A percentile compares a stretch with the other conserved stretches of the same genome.
Evolutionary conservation across 2,329 filamentous ascomycete species (phyloP).

Genomic region (Cytospora leucostoma): DNA sequence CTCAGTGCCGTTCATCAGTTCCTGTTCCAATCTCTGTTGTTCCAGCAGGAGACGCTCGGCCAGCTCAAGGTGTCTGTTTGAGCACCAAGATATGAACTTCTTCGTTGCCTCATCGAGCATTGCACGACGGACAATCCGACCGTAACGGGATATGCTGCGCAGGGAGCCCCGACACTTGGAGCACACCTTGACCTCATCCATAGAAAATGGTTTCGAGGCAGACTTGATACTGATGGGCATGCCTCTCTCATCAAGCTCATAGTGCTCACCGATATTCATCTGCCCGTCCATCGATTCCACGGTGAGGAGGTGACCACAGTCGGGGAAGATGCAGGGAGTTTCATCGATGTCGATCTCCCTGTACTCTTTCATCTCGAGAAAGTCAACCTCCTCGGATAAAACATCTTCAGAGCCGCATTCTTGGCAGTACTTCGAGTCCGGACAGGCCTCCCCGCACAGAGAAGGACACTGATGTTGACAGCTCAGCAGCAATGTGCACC

Average conservation of each 20-base stretch:
- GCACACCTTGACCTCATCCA: slow-evolving; percentile 53
- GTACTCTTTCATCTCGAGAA: slow-evolving; percentile 56
- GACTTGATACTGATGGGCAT: slow-evolving; percentile 39
- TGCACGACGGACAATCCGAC: slow-evolving; percentile 60
- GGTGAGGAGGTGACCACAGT: slow-evolving; percentile 66
- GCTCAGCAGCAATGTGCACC: slow-evolving; percentile 54
- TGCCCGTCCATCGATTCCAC: slow-evolving; percentile 61
- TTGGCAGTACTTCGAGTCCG: slow-evolving; percentile 55
- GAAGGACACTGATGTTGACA: slow-evolving; percentile 67
- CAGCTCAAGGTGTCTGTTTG: slow-evolving; percentile 42
- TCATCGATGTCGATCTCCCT: slow-evolving; percentile 58
- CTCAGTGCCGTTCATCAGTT: not conserved
- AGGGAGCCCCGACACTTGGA: slow-evolving; percentile 62
- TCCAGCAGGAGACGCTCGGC: slow-evolving; percentile 36
- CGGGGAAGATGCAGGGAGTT: slow-evolving; percentile 61
- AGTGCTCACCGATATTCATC: slow-evolving; percentile 56
- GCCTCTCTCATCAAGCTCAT: slow-evolving; percentile 43
- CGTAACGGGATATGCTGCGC: slow-evolving; percentile 60
- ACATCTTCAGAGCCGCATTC: slow-evolving; percentile 49
- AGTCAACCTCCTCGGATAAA: slow-evolving; percentile 55
- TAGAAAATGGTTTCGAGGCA: slow-evolving; percentile 50
- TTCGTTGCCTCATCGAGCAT: slow-evolving; percentile 65
- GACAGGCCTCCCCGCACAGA: slow-evolving; percentile 66
- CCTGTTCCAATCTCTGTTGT: slow-evolving; percentile 34
- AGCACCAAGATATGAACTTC: slow-evolving; percentile 60